These are phyloP conservation scores for Saccharum spontaneum DNA, from an alignment of 176 grass and related monocot genomes.

Conservation along the genomic window DNA sequence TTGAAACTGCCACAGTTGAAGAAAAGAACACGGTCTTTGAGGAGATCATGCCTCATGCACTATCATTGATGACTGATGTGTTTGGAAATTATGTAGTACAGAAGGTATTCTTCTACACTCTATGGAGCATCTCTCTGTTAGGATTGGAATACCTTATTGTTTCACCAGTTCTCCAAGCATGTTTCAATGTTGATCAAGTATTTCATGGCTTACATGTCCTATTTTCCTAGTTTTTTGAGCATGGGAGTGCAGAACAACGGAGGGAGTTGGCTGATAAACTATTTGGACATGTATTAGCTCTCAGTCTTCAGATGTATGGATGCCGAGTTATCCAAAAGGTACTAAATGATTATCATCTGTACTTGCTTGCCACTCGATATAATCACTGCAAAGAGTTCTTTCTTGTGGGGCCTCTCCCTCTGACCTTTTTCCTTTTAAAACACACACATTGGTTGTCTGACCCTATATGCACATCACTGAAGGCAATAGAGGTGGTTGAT, in stretches of 20 bases:
- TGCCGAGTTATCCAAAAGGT: constrained; percentile 95
- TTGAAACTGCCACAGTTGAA: constrained; percentile 85
- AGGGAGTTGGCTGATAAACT: constrained; percentile 81
- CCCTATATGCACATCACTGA: constrained; percentile 21
- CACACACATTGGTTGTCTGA: background rate
- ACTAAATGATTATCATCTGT: constrained; percentile 13
- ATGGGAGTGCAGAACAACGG: constrained; percentile 59
- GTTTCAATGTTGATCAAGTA: constrained; percentile 21
- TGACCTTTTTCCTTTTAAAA: background rate
- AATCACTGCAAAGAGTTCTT: background rate
- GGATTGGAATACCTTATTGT: constrained; percentile 15
- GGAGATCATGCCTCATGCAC: constrained; percentile 82
- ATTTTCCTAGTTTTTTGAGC: constrained; percentile 70
- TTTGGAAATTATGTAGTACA: constrained; percentile 98
- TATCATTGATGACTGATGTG: constrained; percentile 91
- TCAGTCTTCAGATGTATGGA: constrained; percentile 94
- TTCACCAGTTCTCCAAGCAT: constrained; percentile 23
- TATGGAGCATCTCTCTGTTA: constrained; percentile 7
- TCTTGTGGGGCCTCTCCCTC: background rate
- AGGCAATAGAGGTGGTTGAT: constrained; percentile 96
- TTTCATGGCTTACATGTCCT: constrained; percentile 14
- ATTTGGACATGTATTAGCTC: constrained; percentile 73
- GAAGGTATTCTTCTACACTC: constrained; percentile 58
- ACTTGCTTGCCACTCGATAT: background rate
- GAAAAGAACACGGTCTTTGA: constrained; percentile 91